Conservation (phyloP, 2,329 filamentous ascomycete species). For the Xylaria sp. region DNA sequence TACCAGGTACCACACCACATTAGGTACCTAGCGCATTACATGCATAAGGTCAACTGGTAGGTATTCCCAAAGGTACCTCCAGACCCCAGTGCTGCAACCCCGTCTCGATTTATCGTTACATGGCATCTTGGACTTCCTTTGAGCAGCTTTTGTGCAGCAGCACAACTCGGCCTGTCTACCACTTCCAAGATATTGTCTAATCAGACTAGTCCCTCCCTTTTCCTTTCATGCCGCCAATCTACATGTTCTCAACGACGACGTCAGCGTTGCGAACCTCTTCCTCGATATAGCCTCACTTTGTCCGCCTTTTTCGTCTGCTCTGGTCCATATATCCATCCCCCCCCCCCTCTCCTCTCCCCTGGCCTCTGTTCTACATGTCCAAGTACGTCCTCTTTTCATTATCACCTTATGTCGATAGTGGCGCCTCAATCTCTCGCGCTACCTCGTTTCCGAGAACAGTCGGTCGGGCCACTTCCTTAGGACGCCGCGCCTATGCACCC, state of each 20-base stretch:
- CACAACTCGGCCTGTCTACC: constrained; percentile 15
- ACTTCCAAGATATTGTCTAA: constrained; percentile 5
- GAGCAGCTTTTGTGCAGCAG: constrained; percentile 26
- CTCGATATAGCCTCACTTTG: constrained; percentile 31
- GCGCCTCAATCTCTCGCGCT: constrained; percentile 26
- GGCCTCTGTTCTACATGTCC: constrained; percentile 28
- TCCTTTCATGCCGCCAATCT: constrained; percentile 26
- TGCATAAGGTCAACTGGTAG: neutral
- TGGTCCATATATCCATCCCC: constrained; percentile 14
- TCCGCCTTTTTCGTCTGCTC: constrained; percentile 10
- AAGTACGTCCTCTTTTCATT: constrained; percentile 27
- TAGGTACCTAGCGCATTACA: constrained; percentile 10
- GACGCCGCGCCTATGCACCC: constrained; percentile 11
- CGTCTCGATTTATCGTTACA: constrained; percentile 30
- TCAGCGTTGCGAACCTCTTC: constrained; percentile 20
- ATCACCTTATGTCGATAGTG: constrained; percentile 9
- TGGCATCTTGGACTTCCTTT: constrained; percentile 39
- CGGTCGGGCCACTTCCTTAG: constrained; percentile 38
- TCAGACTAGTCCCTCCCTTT: constrained; percentile 17
- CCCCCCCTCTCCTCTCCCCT: neutral
- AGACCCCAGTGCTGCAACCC: constrained; percentile 20
- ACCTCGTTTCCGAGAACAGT: neutral
- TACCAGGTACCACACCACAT: neutral
- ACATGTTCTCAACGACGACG: constrained; percentile 26
- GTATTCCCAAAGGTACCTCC: constrained; percentile 17